These are phyloP conservation scores for Colletotrichum phormii DNA, from an alignment of 2,329 filamentous ascomycete species.

Conservation along the genomic window DNA sequence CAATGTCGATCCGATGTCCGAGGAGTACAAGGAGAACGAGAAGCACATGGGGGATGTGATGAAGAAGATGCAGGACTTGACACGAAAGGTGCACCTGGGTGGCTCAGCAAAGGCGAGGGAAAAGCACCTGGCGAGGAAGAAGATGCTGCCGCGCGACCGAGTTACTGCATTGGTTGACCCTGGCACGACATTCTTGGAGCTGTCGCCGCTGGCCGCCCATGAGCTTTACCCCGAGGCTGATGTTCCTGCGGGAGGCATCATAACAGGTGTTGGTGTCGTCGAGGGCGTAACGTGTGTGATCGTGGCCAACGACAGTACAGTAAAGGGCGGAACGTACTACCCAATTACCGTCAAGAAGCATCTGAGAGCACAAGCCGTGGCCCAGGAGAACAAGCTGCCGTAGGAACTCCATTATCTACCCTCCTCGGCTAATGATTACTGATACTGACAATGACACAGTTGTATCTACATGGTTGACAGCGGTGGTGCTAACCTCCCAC, in stretches of 20 bases:
- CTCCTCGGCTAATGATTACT: not conserved
- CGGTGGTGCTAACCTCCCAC: slow-evolving; percentile 92
- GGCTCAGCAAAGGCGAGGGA: slow-evolving; percentile 85
- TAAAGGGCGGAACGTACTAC: slow-evolving; percentile 97
- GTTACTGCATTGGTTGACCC: slow-evolving; percentile 89
- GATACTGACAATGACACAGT: slow-evolving; percentile 46
- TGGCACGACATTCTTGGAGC: slow-evolving; percentile 89
- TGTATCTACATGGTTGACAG: slow-evolving; percentile 98
- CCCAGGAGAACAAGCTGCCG: slow-evolving; percentile 84
- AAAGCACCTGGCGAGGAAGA: slow-evolving; percentile 88
- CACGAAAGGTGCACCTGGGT: slow-evolving; percentile 77
- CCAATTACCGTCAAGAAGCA: slow-evolving; percentile 99
- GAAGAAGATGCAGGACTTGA: slow-evolving; percentile 75
- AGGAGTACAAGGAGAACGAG: slow-evolving; percentile 85
- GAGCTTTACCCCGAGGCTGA: slow-evolving; percentile 89
- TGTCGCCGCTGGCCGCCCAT: slow-evolving; percentile 91
- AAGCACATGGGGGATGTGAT: slow-evolving; percentile 81
- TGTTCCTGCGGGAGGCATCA: slow-evolving; percentile 89
- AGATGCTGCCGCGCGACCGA: slow-evolving; percentile 94
- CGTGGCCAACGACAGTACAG: slow-evolving; percentile 95
- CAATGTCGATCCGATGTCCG: slow-evolving; percentile 79
- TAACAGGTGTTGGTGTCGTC: slow-evolving; percentile 91
- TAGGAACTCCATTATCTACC: slow-evolving; percentile 48
- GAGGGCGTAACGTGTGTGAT: slow-evolving; percentile 93
- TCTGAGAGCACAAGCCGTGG: slow-evolving; percentile 89